Evolutionary conservation across 2,329 filamentous ascomycete genomes (phyloP).

Genomic region (Aspergillus floridensis): DNA sequence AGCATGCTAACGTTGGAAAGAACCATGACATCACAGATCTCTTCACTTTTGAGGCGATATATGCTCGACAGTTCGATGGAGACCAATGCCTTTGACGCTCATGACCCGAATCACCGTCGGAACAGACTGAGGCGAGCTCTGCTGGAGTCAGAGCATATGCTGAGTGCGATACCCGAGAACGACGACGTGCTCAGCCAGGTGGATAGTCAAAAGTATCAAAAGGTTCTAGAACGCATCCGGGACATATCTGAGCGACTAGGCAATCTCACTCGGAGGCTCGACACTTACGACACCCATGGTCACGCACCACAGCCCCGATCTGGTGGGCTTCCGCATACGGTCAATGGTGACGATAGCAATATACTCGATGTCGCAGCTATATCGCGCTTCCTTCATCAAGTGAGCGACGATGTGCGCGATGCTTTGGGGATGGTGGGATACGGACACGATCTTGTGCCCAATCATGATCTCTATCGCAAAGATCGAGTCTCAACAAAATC

Average conservation of each 20-base stretch:
- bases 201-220: neutral
- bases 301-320: neutral
- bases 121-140: neutral
- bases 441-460: slow-evolving; percentile 5
- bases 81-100: slow-evolving; percentile 3
- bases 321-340: neutral
- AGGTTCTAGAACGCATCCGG: slow-evolving; percentile 6
- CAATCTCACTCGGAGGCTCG: slow-evolving; percentile 3
- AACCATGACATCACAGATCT: slow-evolving; percentile 13
- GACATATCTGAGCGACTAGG: slow-evolving; percentile 8
- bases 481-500: neutral
- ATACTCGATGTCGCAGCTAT: slow-evolving; percentile 4
- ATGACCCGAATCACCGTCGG: slow-evolving; percentile 5
- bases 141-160: slow-evolving; percentile 4
- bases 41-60: slow-evolving; percentile 10
- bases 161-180: slow-evolving; percentile 8
- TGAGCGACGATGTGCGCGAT: slow-evolving; percentile 10
- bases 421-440: slow-evolving; percentile 12
- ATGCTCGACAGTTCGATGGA: slow-evolving; percentile 2
- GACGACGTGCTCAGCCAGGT: neutral
- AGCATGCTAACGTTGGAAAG: neutral
- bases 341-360: neutral
- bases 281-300: neutral
- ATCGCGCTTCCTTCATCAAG: slow-evolving; percentile 10
- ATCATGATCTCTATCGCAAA: neutral